phyloP scores from a whole-genome alignment of 1,284 basidiomycete genomes.

The Cutaneotrichosporon curvatum region DNA sequence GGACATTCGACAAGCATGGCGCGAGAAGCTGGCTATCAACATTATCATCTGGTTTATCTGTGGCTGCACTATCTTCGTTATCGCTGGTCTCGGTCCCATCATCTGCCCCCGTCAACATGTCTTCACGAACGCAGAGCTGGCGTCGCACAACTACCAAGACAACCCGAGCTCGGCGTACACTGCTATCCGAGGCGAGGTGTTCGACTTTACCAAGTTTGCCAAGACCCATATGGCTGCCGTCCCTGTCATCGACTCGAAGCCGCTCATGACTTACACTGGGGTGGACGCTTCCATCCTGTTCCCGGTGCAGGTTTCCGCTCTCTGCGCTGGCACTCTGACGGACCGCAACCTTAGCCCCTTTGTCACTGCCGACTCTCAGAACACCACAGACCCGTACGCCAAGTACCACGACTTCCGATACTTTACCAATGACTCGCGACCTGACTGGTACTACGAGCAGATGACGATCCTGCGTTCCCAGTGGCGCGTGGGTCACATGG shows the following conservation, averaged over 20 bases:
- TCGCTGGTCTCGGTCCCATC: conserved; percentile 75
- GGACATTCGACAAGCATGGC: conserved; percentile 92
- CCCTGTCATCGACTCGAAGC: conserved; percentile 64
- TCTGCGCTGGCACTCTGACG: conserved; percentile 70
- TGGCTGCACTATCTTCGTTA: conserved; percentile 80
- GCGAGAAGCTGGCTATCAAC: conserved; percentile 94
- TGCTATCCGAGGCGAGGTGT: conserved; percentile 82
- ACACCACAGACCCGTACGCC: conserved; percentile 63
- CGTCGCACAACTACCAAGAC: conserved; percentile 59
- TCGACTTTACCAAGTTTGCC: conserved; percentile 35
- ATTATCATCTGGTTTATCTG: conserved; percentile 94
- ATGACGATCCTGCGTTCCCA: conserved; percentile 87
- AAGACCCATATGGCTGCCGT: conserved; percentile 61
- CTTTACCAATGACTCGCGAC: conserved; percentile 76
- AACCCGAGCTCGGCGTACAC: conserved; percentile 70
- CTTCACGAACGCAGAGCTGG: conserved; percentile 69
- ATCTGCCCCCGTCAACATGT: conserved; percentile 95
- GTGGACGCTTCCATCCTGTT: conserved; percentile 69
- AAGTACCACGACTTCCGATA: conserved; percentile 96
- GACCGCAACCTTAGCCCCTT: conserved; percentile 75
- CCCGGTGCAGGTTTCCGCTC: conserved; percentile 91
- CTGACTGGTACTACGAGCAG: conserved; percentile 95
- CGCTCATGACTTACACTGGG: conserved; percentile 71
- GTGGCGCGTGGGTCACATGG: conserved; percentile 80
- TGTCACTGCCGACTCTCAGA: conserved; percentile 69